phyloP scores from a whole-genome alignment of 305 asterid species.

The Striga hermonthica region DNA sequence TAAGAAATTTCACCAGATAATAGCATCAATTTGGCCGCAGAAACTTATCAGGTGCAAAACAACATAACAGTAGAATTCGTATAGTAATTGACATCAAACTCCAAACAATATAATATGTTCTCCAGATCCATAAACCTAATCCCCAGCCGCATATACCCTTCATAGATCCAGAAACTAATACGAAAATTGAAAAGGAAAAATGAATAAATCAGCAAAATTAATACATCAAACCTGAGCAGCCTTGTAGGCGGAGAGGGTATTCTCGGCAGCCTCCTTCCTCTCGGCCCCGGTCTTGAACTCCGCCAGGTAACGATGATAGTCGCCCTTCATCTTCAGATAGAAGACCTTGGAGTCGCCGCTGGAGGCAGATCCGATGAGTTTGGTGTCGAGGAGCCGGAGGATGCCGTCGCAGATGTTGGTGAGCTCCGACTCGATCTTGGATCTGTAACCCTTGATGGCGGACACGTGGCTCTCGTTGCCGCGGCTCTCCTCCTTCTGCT shows the following conservation, averaged over 20 bases:
- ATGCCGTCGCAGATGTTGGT: slow-evolving; percentile 73
- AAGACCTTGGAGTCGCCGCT: slow-evolving; percentile 78
- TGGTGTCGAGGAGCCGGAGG: slow-evolving; percentile 63
- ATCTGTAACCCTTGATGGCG: slow-evolving; percentile 63
- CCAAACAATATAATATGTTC: background rate
- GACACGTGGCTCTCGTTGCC: slow-evolving; percentile 74
- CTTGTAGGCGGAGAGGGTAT: slow-evolving; percentile 80
- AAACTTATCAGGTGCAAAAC: too few relatives aligned
- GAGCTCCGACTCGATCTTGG: slow-evolving; percentile 78
- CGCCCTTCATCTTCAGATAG: slow-evolving; percentile 92
- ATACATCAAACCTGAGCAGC: slow-evolving; percentile 63
- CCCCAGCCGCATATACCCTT: background rate
- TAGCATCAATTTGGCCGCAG: too few relatives aligned
- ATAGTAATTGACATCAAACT: too few relatives aligned
- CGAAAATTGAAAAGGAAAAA: background rate
- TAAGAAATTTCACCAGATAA: too few relatives aligned
- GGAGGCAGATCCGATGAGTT: slow-evolving; percentile 63
- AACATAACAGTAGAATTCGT: too few relatives aligned
- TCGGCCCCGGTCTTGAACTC: slow-evolving; percentile 76
- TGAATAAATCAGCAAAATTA: background rate
- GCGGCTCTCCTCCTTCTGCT: slow-evolving; percentile 85
- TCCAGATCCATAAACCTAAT: slow-evolving; percentile 2
- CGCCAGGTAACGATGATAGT: slow-evolving; percentile 80
- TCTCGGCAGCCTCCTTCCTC: slow-evolving; percentile 89
- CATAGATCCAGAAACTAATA: slow-evolving; percentile 9